Evolutionary conservation across 2,329 filamentous ascomycete genomes (phyloP).

Genomic region (Sordariomycetes sp.): DNA sequence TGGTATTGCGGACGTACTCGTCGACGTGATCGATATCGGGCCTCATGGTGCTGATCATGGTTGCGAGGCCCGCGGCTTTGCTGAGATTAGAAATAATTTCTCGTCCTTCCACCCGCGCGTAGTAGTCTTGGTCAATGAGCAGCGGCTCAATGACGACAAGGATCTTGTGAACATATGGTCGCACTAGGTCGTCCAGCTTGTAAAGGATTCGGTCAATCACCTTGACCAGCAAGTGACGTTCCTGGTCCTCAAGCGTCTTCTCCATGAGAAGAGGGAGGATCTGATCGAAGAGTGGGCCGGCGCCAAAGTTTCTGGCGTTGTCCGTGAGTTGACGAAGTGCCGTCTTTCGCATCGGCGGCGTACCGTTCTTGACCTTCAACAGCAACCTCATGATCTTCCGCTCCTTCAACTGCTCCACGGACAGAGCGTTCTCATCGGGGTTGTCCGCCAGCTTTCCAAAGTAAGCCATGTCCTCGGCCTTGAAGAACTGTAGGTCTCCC

Average conservation of each 20-base stretch:
- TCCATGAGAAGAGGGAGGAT: conserved; percentile 97
- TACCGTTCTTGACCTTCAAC: conserved; percentile 98
- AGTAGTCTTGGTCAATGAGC: conserved; percentile 98
- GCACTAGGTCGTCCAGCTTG: conserved; percentile 93
- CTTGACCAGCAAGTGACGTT: conserved; percentile 95
- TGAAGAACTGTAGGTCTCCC: conserved; percentile 95
- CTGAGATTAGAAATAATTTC: conserved; percentile 98
- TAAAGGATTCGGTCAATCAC: conserved; percentile 98
- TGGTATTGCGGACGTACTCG: conserved; percentile 97
- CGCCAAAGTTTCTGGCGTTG: conserved; percentile 92
- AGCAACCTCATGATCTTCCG: conserved; percentile 96
- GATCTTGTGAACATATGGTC: conserved; percentile 96
- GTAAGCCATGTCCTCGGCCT: conserved; percentile 96
- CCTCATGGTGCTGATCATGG: conserved; percentile 99
- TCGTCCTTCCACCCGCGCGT: conserved; percentile 92
- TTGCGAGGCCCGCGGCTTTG: conserved; percentile 91
- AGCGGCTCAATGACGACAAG: conserved; percentile 97
- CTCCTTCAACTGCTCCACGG: conserved; percentile 92
- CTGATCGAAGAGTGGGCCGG: conserved; percentile 90
- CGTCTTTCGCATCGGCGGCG: conserved; percentile 96
- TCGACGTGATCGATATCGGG: conserved; percentile 98
- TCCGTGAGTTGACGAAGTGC: conserved; percentile 94
- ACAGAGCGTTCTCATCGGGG: conserved; percentile 81
- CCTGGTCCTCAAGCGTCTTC: conserved; percentile 93
- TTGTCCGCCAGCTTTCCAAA: conserved; percentile 96